A percentile compares a stretch with the other conserved stretches of the same genome.
Evolutionary conservation across 2,329 filamentous ascomycete species (phyloP).

Genomic region (Elsinoe necatrix): DNA sequence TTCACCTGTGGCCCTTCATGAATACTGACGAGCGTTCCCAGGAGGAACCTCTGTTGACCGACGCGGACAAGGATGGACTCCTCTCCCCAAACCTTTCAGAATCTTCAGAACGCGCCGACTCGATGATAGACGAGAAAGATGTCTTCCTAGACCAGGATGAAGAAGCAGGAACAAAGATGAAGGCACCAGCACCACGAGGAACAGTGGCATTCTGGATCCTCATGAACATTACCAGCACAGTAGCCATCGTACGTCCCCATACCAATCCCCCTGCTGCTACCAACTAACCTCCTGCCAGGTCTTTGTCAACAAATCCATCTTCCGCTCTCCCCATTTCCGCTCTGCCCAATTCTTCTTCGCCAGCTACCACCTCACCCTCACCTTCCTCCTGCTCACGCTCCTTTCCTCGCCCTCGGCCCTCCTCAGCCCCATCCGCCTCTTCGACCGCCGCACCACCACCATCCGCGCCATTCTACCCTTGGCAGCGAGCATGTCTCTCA

Average conservation of each 20-base stretch:
- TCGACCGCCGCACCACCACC: constrained; percentile 48
- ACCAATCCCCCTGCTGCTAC: background rate
- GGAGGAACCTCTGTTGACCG: background rate
- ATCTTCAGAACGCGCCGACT: constrained; percentile 1
- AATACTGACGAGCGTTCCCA: background rate
- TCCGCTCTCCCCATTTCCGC: constrained; percentile 16
- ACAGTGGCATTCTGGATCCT: constrained; percentile 16
- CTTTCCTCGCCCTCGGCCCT: constrained; percentile 46
- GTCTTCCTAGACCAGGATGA: constrained; percentile 7
- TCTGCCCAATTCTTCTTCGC: constrained; percentile 46
- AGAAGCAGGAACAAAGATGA: background rate
- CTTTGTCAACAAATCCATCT: constrained; percentile 20
- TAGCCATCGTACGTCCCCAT: constrained; percentile 15
- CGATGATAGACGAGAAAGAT: constrained; percentile 13
- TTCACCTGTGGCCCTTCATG: background rate
- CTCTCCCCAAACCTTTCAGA: constrained; percentile 2
- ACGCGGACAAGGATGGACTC: background rate
- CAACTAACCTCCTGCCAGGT: constrained; percentile 7
- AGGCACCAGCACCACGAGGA: background rate
- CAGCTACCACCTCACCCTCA: constrained; percentile 60
- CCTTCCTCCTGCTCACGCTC: constrained; percentile 52
- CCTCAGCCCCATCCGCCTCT: constrained; percentile 43
- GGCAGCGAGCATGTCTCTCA: constrained; percentile 57
- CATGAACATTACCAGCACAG: constrained; percentile 18
- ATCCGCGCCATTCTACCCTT: constrained; percentile 55